Evolutionary conservation across 192 early-diverging fungal genomes (phyloP).

Genomic region (Gorgonomyces haynaldii): DNA sequence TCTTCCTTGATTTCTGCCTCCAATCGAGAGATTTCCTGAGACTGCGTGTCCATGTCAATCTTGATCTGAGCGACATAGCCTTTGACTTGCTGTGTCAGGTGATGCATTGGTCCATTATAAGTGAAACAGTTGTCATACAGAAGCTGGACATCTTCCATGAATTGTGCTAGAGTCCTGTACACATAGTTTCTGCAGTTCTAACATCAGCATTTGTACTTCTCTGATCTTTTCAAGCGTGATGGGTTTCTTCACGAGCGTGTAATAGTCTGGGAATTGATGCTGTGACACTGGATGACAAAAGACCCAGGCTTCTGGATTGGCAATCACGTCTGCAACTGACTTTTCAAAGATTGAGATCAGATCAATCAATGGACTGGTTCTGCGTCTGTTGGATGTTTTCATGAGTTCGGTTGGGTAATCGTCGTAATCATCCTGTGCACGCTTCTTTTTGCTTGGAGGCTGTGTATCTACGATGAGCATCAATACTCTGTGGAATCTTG

Average conservation of each 20-base stretch:
- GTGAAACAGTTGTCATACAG: constrained; percentile 38
- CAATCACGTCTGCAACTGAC: constrained; percentile 27
- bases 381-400: constrained; percentile 36
- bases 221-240: constrained; percentile 41
- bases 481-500: neutral
- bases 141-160: constrained; percentile 39
- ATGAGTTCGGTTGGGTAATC: neutral
- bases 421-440: neutral
- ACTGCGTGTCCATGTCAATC: too few relatives aligned
- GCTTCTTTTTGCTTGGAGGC: neutral
- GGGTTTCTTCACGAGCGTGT: constrained; percentile 36
- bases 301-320: constrained; percentile 28
- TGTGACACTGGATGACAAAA: constrained; percentile 38
- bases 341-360: constrained; percentile 32
- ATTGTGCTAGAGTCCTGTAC: constrained; percentile 33
- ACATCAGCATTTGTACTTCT: constrained; percentile 18
- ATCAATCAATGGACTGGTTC: constrained; percentile 35
- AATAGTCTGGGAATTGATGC: constrained; percentile 39
- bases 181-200: constrained; percentile 18
- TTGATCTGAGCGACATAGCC: too few relatives aligned
- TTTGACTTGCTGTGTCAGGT: too few relatives aligned
- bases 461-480: neutral
- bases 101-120: constrained; percentile 40
- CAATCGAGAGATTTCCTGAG: too few relatives aligned
- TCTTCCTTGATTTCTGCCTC: too few relatives aligned